Percentiles rank a stretch among this genome's conserved stretches.
Evolutionary conservation across 2,329 filamentous ascomycete genomes (phyloP).

Genomic region (Xylaria sp.): DNA sequence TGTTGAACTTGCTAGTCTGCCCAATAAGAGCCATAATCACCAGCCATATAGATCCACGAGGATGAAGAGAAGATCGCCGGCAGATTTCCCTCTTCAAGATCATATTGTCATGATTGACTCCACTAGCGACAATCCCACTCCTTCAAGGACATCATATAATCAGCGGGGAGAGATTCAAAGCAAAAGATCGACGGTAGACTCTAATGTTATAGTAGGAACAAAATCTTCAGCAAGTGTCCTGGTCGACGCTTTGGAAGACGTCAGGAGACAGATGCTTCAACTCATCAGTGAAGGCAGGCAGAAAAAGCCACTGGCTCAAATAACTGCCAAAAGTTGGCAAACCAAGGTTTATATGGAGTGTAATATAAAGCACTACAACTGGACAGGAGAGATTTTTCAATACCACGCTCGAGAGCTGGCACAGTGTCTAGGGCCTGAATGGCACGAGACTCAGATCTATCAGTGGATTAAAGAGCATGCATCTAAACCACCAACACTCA

Average conservation of each 20-base stretch:
- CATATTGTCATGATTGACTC: constrained; percentile 46
- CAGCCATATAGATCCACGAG: constrained; percentile 39
- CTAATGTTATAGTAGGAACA: background rate
- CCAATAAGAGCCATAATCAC: constrained; percentile 33
- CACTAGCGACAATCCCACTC: constrained; percentile 15
- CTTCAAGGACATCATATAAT: constrained; percentile 11
- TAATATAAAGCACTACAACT: constrained; percentile 52
- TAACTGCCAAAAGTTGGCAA: constrained; percentile 42
- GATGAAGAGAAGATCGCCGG: constrained; percentile 39
- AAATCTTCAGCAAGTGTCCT: constrained; percentile 33
- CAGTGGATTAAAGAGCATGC: constrained; percentile 45
- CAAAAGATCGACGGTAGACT: background rate
- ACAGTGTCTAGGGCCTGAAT: constrained; percentile 44
- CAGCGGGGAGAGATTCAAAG: background rate
- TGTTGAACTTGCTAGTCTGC: constrained; percentile 19
- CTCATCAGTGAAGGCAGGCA: constrained; percentile 43
- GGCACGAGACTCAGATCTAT: constrained; percentile 48
- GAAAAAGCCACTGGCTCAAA: constrained; percentile 47
- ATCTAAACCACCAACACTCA: constrained; percentile 42
- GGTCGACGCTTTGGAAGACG: constrained; percentile 42
- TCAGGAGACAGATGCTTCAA: constrained; percentile 42
- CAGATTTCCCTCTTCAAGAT: constrained; percentile 24
- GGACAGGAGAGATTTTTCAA: constrained; percentile 53
- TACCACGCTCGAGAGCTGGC: constrained; percentile 57
- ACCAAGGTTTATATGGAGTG: constrained; percentile 52